Base-by-base conservation (phyloP, 306 rosid species). In the Spatholobus suberectus region DNA sequence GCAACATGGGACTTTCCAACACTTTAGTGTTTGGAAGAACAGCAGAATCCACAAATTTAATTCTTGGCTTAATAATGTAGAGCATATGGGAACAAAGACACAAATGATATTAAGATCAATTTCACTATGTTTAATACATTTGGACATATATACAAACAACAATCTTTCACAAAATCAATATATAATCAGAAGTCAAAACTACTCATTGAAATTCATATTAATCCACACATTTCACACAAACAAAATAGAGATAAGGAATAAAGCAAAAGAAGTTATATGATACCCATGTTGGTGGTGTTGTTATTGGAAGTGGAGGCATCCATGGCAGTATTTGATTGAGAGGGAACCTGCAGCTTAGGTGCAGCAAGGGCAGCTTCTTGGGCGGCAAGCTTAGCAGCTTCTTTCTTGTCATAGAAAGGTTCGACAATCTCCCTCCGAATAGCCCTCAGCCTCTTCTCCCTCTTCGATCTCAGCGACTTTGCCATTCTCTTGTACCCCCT, bases 351-450 rank as follows among this genome's bases (percentile, higher is more conserved):
- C 3, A 96, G 91, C 95, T 94, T 96, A 57, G 99, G 98, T 40
- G 98, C 98, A 8, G 92, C 94, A 77, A 96, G 96, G 77, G 99
- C 97, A 65, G 98, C 98, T 81, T 92, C 92, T 63, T 85, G 95
- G 14, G 90, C 97, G 6, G 99, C 97, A 3, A 92, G 87, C 90
- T 94, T 96, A 10, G 99, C 99, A 2, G 78, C 89, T 43, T 94
- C 99, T 87, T 96, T 96, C 85, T 87, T 88, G 1, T 96, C 98
- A 84, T 96, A 96, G 20, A 58, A 69, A 24, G 99, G 98, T 76
- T 92, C 95, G 0, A 94, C 92, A 29, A 96, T 90, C 83, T 96
- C 98, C 77, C 99, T 91, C 4, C 98, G 76, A 61, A 96, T 90
- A 26, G 99, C 98, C 41, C 97, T 86, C 27, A 96, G 89, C 86